Evolutionary conservation across 2,329 filamentous ascomycete genomes (phyloP).

Genomic region (Monosporascus sp.): DNA sequence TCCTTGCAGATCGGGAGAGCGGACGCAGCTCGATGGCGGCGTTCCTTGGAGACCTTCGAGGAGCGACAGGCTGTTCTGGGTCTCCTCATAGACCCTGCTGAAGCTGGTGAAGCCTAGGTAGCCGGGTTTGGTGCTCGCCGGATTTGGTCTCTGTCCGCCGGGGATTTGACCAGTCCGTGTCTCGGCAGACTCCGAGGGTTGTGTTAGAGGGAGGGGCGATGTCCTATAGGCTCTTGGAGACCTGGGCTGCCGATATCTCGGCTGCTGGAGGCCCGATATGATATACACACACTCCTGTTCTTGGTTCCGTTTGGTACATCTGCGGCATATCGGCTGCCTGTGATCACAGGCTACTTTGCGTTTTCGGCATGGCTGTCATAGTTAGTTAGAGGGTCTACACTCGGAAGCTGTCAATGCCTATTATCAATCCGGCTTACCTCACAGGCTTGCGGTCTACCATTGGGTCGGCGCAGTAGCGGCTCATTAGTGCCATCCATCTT

Average conservation of each 20-base stretch:
- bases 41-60: slow-evolving; percentile 19
- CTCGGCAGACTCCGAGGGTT: slow-evolving; percentile 5
- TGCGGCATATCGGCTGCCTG: slow-evolving; percentile 32
- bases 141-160: slow-evolving; percentile 8
- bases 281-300: slow-evolving; percentile 32
- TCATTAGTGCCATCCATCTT: not conserved
- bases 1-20: not conserved
- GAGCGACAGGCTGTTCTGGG: slow-evolving; percentile 33
- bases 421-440: slow-evolving; percentile 17
- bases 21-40: slow-evolving; percentile 1
- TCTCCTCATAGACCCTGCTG: slow-evolving; percentile 37
- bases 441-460: slow-evolving; percentile 24
- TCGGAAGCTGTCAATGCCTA: slow-evolving; percentile 3
- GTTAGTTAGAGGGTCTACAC: slow-evolving; percentile 12
- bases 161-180: slow-evolving; percentile 10
- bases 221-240: not conserved
- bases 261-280: slow-evolving; percentile 7
- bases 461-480: slow-evolving; percentile 24
- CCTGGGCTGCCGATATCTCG: not conserved
- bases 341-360: slow-evolving; percentile 42
- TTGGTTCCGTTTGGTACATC: slow-evolving; percentile 32
- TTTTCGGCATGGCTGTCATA: slow-evolving; percentile 33
- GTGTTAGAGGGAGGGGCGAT: slow-evolving; percentile 3
- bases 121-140: slow-evolving; percentile 20
- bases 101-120: slow-evolving; percentile 43